Conservation (phyloP, 2,329 filamentous ascomycete genomes). For the Aspergillus sp. region DNA sequence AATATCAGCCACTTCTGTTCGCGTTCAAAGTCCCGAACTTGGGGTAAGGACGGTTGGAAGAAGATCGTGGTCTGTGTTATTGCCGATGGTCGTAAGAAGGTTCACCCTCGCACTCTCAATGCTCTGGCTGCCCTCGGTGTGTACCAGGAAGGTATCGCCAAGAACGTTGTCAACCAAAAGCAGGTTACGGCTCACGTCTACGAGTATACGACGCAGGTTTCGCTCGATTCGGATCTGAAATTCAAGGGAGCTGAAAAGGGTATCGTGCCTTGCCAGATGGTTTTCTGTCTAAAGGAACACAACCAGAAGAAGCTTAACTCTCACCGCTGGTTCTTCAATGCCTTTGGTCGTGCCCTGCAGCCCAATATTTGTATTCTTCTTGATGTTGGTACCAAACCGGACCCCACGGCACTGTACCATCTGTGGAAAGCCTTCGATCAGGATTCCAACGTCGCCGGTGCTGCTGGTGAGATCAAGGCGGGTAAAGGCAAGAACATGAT, state of each 20-base stretch:
- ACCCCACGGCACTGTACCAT: conserved; percentile 87
- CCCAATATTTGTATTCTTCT: conserved; percentile 96
- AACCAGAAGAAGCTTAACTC: conserved; percentile 98
- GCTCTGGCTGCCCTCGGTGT: conserved; percentile 94
- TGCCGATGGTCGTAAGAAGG: conserved; percentile 87
- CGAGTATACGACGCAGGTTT: conserved; percentile 98
- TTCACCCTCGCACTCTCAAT: conserved; percentile 89
- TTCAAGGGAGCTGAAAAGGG: conserved; percentile 99
- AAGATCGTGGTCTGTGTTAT: conserved; percentile 99
- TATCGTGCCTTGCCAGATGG: conserved; percentile 95
- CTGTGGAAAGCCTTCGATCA: conserved; percentile 98
- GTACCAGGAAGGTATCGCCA: conserved; percentile 96
- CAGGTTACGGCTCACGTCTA: conserved; percentile 96
- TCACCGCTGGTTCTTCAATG: conserved; percentile 99
- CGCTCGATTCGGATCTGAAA: conserved; percentile 88
- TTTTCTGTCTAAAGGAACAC: conserved; percentile 97
- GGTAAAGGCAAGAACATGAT: conserved; percentile 83
- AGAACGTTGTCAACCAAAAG: conserved; percentile 95
- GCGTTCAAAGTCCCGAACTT: conserved; percentile 84
- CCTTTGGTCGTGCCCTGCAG: conserved; percentile 85
- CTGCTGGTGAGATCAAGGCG: conserved; percentile 95
- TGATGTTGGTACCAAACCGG: conserved; percentile 91
- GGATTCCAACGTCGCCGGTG: conserved; percentile 93
- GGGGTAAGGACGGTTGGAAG: conserved; percentile 97
- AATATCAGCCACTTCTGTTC: conserved; percentile 97